phyloP scores from a whole-genome alignment of 805 yeast species.

The Ogataea kodamae region DNA sequence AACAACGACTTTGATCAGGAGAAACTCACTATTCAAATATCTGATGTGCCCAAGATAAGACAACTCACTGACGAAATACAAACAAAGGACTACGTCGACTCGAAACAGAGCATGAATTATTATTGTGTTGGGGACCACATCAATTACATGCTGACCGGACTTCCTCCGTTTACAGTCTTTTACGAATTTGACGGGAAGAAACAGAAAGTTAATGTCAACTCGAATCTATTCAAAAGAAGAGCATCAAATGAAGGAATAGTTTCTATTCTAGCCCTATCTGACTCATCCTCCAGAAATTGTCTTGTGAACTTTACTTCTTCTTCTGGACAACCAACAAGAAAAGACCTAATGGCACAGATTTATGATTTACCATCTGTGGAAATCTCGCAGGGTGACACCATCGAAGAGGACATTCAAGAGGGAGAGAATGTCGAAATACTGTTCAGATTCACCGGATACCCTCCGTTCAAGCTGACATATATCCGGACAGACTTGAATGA shows the following conservation, averaged over 20 bases:
- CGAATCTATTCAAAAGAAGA: constrained; percentile 50
- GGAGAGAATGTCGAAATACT: constrained; percentile 90
- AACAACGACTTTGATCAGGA: constrained; percentile 39
- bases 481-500: constrained; percentile 52
- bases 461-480: constrained; percentile 87
- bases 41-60: constrained; percentile 71
- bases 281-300: constrained; percentile 71
- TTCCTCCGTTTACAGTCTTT: constrained; percentile 71
- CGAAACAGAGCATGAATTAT: constrained; percentile 29
- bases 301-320: constrained; percentile 50
- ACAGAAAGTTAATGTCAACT: constrained; percentile 48
- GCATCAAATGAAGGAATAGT: constrained; percentile 83
- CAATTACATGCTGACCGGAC: constrained; percentile 69
- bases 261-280: constrained; percentile 63
- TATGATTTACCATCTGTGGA: constrained; percentile 70
- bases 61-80: constrained; percentile 34
- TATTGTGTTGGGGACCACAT: constrained; percentile 94
- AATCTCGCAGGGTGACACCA: constrained; percentile 71
- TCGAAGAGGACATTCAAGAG: constrained; percentile 82
- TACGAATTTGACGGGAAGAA: constrained; percentile 67
- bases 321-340: constrained; percentile 26
- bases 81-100: constrained; percentile 11
- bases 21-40: constrained; percentile 49
- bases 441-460: constrained; percentile 79
- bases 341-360: constrained; percentile 33